These are phyloP conservation scores for Saccharomycopsis olivae DNA, from an alignment of 805 yeast species.

Conservation along the genomic window DNA sequence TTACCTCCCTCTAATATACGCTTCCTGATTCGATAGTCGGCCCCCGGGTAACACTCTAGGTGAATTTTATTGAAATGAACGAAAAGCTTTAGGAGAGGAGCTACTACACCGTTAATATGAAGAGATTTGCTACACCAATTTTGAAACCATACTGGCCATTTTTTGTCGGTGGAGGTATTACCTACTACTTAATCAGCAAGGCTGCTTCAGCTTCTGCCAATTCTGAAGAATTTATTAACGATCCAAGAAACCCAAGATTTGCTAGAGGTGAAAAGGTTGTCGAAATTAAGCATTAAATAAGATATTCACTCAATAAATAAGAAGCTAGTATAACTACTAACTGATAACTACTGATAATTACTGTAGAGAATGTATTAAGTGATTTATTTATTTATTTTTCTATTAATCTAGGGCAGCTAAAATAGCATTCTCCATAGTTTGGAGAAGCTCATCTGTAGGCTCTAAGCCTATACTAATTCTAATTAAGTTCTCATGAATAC, in stretches of 20 bases:
- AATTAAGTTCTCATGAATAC: constrained; percentile 67
- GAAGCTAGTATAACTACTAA: no score
- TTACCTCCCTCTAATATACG: no score
- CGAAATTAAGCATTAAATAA: constrained; percentile 23
- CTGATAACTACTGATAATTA: no score
- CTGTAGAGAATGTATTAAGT: no score
- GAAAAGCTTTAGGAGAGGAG: no score
- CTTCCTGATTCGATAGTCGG: no score
- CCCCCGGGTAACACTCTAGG: no score
- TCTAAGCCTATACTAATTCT: constrained; percentile 84
- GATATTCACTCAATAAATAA: no score
- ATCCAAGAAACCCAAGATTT: constrained; percentile 94
- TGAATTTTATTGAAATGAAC: no score
- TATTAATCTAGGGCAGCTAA: no score
- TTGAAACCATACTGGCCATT: constrained; percentile 80
- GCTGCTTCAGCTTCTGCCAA: constrained; percentile 58
- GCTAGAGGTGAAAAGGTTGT: constrained; percentile 42
- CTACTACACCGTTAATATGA: no score
- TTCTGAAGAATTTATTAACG: constrained; percentile 78
- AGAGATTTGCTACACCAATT: constrained; percentile 35
- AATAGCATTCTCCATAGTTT: constrained; percentile 43
- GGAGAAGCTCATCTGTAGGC: constrained; percentile 45
- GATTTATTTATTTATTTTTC: no score
- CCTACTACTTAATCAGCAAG: constrained; percentile 63
- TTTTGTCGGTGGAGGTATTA: constrained; percentile 67